Evolutionary conservation across 2,329 filamentous ascomycete species (phyloP).

Genomic region (Penicillium thymicola): DNA sequence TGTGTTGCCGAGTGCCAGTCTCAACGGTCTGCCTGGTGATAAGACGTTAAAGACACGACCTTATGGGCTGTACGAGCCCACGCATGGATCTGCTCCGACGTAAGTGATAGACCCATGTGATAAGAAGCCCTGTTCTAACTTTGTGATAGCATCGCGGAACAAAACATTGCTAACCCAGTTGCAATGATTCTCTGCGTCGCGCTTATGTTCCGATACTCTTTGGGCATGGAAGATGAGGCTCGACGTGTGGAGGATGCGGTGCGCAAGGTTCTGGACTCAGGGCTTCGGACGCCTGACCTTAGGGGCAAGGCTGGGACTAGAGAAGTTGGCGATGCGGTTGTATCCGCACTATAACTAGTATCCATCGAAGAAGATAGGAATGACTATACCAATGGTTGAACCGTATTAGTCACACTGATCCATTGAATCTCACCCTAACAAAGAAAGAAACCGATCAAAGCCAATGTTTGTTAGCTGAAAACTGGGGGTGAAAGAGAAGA

Average conservation of each 20-base stretch:
- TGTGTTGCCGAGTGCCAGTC: constrained; percentile 77
- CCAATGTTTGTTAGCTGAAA: constrained; percentile 3
- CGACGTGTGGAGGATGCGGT: constrained; percentile 76
- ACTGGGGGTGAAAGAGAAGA: background rate
- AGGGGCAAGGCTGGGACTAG: constrained; percentile 68
- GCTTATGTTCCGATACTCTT: constrained; percentile 90
- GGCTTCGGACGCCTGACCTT: constrained; percentile 74
- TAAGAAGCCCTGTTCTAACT: background rate
- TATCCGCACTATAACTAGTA: constrained; percentile 57
- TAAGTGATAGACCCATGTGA: constrained; percentile 16
- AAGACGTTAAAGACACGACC: constrained; percentile 59
- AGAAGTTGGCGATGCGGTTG: constrained; percentile 74
- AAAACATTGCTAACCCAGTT: constrained; percentile 83
- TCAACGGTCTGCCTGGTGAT: constrained; percentile 77
- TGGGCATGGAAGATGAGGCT: constrained; percentile 72
- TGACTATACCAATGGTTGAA: background rate
- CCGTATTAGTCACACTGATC: background rate
- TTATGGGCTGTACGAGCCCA: constrained; percentile 91
- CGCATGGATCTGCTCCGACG: constrained; percentile 61
- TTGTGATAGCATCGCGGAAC: constrained; percentile 72
- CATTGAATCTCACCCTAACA: background rate
- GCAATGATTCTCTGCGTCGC: constrained; percentile 85
- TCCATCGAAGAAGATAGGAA: constrained; percentile 28
- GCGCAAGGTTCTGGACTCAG: constrained; percentile 68
- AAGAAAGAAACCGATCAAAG: background rate